These are phyloP conservation scores for Phytopythium litorale DNA, from an alignment of 352 stramenopile genomes.

Conservation along the genomic window DNA sequence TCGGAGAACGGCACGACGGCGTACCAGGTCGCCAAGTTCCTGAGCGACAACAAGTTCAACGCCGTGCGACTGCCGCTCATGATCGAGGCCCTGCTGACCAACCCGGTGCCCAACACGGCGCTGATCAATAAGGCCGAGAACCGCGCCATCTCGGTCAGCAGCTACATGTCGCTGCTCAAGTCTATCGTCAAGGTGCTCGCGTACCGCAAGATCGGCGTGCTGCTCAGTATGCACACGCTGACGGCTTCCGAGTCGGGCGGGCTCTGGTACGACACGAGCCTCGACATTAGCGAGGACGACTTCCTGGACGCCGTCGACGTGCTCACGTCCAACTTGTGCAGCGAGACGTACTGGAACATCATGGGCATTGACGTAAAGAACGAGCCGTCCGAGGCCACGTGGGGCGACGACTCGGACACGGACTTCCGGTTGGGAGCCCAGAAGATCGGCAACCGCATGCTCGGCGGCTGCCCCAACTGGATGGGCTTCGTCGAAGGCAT, in stretches of 20 bases:
- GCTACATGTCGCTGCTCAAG: slow-evolving; percentile 46
- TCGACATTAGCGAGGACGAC: slow-evolving; percentile 28
- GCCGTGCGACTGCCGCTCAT: slow-evolving; percentile 67
- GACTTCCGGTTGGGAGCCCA: slow-evolving; percentile 48
- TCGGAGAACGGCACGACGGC: slow-evolving; percentile 62
- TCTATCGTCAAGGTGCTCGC: slow-evolving; percentile 47
- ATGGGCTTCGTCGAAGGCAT: slow-evolving; percentile 70
- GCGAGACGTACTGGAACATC: slow-evolving; percentile 51
- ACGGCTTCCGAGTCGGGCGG: slow-evolving; percentile 31
- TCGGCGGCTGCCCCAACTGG: slow-evolving; percentile 60
- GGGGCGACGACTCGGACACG: slow-evolving; percentile 29
- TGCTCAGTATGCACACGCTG: slow-evolving; percentile 63
- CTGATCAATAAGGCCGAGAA: slow-evolving; percentile 57
- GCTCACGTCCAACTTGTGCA: slow-evolving; percentile 46
- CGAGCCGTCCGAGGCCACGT: slow-evolving; percentile 47
- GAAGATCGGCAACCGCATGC: slow-evolving; percentile 56
- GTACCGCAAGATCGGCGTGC: slow-evolving; percentile 53
- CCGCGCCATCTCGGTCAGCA: slow-evolving; percentile 50
- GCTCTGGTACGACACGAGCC: slow-evolving; percentile 43
- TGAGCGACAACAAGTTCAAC: slow-evolving; percentile 77
- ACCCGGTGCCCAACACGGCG: slow-evolving; percentile 38
- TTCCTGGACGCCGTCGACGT: slow-evolving; percentile 47
- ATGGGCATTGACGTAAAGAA: slow-evolving; percentile 64
- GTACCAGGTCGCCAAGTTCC: slow-evolving; percentile 72
- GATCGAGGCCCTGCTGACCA: slow-evolving; percentile 49